A percentile compares a stretch with the other conserved stretches of the same genome.
These are phyloP conservation scores for Xylariales sp. DNA, from an alignment of 2,329 filamentous ascomycete species.

Conservation along the genomic window DNA sequence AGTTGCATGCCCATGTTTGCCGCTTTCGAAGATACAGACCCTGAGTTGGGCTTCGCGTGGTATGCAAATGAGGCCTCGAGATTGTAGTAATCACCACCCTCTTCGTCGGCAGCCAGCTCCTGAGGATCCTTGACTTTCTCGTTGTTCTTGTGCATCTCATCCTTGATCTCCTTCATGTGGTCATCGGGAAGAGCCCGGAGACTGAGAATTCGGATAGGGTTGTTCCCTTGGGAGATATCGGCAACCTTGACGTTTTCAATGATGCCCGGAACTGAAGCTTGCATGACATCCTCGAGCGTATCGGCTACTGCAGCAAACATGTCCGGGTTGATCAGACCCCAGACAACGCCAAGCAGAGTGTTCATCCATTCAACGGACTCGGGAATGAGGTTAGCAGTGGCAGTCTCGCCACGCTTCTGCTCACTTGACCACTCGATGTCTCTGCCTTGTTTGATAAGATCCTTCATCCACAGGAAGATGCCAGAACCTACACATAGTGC, in stretches of 20 bases:
- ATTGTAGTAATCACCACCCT: constrained; percentile 90
- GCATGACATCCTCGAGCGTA: constrained; percentile 59
- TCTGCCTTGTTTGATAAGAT: constrained; percentile 74
- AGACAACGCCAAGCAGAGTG: constrained; percentile 74
- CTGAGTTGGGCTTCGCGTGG: constrained; percentile 72
- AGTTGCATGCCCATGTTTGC: constrained; percentile 97
- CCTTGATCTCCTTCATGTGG: constrained; percentile 76
- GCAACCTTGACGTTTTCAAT: constrained; percentile 94
- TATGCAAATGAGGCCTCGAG: constrained; percentile 88
- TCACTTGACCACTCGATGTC: constrained; percentile 87
- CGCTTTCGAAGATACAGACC: constrained; percentile 72
- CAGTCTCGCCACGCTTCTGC: constrained; percentile 76
- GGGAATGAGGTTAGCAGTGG: constrained; percentile 82
- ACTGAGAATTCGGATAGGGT: constrained; percentile 83
- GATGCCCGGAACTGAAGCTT: constrained; percentile 78
- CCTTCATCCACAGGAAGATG: constrained; percentile 86
- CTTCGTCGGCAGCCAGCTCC: constrained; percentile 81
- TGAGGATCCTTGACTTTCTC: constrained; percentile 78
- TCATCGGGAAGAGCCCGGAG: constrained; percentile 78
- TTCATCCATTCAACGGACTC: constrained; percentile 98
- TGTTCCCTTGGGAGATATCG: constrained; percentile 90
- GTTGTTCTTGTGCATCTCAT: constrained; percentile 74
- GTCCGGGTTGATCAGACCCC: constrained; percentile 90
- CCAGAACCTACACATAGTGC: constrained; percentile 68
- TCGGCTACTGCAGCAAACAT: constrained; percentile 94